Base-by-base conservation (phyloP, 768 basidiomycete species). In the Artomyces pyxidatus region DNA sequence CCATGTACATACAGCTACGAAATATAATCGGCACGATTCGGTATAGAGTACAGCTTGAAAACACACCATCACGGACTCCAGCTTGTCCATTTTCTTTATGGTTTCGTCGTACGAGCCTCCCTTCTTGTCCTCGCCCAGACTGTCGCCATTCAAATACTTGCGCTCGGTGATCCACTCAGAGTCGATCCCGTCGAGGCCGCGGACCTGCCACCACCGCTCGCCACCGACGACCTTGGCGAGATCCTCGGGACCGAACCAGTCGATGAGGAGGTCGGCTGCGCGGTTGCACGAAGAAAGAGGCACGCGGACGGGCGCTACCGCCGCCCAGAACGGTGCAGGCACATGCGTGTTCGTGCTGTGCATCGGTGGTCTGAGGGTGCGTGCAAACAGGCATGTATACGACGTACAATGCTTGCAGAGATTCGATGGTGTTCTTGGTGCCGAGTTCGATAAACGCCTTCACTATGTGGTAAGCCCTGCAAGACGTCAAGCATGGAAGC, bases 151-250 rank as follows among this genome's bases (percentile, higher is more conserved):
- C 12, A 80, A 55, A 50, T 71, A 73, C 30, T 74, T 68, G 53
- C 72, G 72, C 56, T 79, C 72, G 1, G 78, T 74, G 25, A 81
- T 69, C 79, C 78, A 80, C 59, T 81, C 79, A 2, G 68, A 77
- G 51, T 87, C 83, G 1, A 87, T 67, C 2, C 85, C 85, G 47
- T 78, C 74, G 26, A 85, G 65, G 6, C 83, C 82, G 35, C 85
- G 73, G 27, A 88, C 80, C 64, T 88, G 86, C 88, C 87, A 89
- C 88, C 87, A 91, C 48, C 80, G 71, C 49, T 78, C 77, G 2
- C 87, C 88, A 23, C 88, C 88, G 9, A 85, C 81, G 12, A 86
- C 76, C 25, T 70, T 63, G 59, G 77, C 74, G 25, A 88, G 73
- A 52, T 82, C 78, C 27, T 85, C 78, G 0, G 83, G 80, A 2